These are phyloP conservation scores for Ascochyta fabae DNA, from an alignment of 2,329 filamentous ascomycete species.

Conservation along the genomic window DNA sequence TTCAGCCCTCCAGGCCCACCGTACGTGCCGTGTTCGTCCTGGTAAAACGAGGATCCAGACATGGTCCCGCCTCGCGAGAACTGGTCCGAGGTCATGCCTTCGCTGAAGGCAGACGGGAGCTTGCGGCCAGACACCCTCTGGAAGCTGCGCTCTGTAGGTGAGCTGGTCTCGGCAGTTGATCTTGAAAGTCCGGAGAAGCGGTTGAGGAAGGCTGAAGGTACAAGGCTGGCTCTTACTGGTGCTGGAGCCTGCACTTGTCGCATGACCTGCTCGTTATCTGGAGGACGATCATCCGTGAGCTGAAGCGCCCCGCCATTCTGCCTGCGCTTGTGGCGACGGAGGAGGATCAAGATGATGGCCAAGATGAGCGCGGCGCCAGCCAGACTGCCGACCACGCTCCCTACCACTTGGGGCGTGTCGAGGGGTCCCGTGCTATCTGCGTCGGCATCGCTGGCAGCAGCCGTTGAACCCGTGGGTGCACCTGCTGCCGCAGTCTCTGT, in stretches of 20 bases:
- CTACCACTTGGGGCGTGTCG: constrained; percentile 62
- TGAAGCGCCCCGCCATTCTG: constrained; percentile 38
- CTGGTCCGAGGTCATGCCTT: constrained; percentile 54
- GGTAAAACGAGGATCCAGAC: constrained; percentile 53
- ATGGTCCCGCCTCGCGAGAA: constrained; percentile 40
- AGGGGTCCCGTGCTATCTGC: constrained; percentile 36
- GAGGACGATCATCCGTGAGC: constrained; percentile 36
- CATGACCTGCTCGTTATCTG: constrained; percentile 48
- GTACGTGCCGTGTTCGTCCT: constrained; percentile 53
- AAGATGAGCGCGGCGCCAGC: constrained; percentile 62
- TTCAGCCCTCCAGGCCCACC: constrained; percentile 43
- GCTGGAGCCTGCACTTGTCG: constrained; percentile 35
- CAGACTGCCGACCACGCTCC: constrained; percentile 68
- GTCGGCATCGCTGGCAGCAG: constrained; percentile 14
- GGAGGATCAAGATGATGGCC: constrained; percentile 59
- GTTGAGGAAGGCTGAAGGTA: constrained; percentile 49
- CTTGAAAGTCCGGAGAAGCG: constrained; percentile 49
- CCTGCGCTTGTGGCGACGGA: constrained; percentile 58
- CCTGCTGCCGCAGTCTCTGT: constrained; percentile 23
- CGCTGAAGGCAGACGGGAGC: constrained; percentile 56
- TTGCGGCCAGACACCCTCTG: constrained; percentile 57
- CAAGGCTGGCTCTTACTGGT: constrained; percentile 48
- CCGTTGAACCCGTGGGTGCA: constrained; percentile 19
- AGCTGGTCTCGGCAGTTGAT: constrained; percentile 46
- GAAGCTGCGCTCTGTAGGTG: constrained; percentile 53